Percentiles rank a stretch among this genome's conserved stretches.
Conservation (phyloP, 305 asterid species). For the Fraxinus paxiana region DNA sequence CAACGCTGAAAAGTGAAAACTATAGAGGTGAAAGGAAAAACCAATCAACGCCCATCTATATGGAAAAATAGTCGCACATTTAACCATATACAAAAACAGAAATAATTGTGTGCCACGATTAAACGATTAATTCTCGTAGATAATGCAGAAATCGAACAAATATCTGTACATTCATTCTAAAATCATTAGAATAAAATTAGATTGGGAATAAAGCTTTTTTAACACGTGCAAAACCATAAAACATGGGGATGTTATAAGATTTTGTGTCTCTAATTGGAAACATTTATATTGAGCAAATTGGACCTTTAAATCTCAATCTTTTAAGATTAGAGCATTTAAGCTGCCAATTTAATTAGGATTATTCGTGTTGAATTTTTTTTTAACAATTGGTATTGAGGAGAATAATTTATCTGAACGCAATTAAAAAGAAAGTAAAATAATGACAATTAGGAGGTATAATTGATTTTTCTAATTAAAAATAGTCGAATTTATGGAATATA, state of each 20-base stretch:
- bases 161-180: background rate
- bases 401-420: background rate
- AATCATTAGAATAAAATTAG: background rate
- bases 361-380: background rate
- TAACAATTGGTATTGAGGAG: background rate
- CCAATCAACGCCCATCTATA: no score
- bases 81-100: no score
- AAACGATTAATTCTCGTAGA: background rate
- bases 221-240: no score
- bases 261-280: no score
- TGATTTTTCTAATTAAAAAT: background rate
- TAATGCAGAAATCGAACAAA: background rate
- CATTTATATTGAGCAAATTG: background rate
- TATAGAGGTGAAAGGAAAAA: no score
- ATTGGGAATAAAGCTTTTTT: no score
- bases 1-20: no score
- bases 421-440: no score
- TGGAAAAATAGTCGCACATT: no score
- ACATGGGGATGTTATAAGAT: no score
- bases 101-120: no score
- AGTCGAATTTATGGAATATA: background rate
- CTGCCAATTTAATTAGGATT: no score
- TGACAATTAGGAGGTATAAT: background rate
- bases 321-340: background rate
- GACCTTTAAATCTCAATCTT: background rate